phyloP scores from a whole-genome alignment of 306 rosid species.

The Cyamopsis tetragonoloba region DNA sequence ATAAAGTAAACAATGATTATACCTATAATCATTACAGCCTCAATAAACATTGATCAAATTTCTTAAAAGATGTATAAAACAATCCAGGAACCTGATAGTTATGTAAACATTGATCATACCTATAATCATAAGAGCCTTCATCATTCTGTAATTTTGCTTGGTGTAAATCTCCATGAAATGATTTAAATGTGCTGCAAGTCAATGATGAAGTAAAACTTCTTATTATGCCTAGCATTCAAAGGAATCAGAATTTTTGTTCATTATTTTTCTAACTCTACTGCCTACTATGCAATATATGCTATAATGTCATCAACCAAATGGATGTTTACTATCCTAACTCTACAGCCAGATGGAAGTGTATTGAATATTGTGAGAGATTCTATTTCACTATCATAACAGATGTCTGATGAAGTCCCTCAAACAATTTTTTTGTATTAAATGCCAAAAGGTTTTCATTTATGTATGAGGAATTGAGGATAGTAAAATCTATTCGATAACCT shows the following conservation, averaged over 20 bases:
- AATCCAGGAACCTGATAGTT: constrained; percentile 1
- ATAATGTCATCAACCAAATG: too few relatives aligned
- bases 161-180: constrained; percentile 76
- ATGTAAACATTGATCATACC: constrained; percentile 43
- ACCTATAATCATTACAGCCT: constrained; percentile 66
- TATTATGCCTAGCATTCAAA: constrained; percentile 13
- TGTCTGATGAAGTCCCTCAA: neutral
- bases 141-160: constrained; percentile 64
- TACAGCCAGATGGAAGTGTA: constrained; percentile 8
- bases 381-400: constrained; percentile 12
- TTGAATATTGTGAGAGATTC: neutral
- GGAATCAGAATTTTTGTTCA: neutral
- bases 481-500: neutral
- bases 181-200: constrained; percentile 84
- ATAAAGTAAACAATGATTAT: constrained; percentile 19
- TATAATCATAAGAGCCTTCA: constrained; percentile 51
- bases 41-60: too few relatives aligned
- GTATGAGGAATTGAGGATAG: neutral
- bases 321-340: too few relatives aligned
- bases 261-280: constrained; percentile 3
- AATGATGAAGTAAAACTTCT: constrained; percentile 23
- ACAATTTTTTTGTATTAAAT: neutral
- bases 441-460: neutral
- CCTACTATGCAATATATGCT: too few relatives aligned
- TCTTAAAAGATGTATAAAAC: too few relatives aligned